These are phyloP conservation scores for Mallotus japonicus DNA, from an alignment of 441 rosid genomes.

Conservation along the genomic window DNA sequence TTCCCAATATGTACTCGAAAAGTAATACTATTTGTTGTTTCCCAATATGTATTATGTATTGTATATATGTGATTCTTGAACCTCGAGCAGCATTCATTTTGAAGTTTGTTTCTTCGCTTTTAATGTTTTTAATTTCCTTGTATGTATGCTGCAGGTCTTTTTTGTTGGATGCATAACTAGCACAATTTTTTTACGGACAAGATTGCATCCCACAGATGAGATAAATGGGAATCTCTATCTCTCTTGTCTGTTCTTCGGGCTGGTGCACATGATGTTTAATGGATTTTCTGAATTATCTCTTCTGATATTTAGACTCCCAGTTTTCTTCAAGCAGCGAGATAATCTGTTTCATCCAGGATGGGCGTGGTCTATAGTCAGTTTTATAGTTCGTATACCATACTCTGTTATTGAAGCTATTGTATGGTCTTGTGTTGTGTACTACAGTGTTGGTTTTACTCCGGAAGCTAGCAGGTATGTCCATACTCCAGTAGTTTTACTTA, in stretches of 20 bases:
- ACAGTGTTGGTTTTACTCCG: slow-evolving; percentile 83
- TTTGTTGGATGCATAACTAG: slow-evolving; percentile 82
- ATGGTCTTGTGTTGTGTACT: slow-evolving; percentile 85
- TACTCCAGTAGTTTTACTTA: not conserved
- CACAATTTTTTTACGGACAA: slow-evolving; percentile 72
- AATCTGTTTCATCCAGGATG: slow-evolving; percentile 92
- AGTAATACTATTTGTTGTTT: too few relatives aligned
- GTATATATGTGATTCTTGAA: not conserved
- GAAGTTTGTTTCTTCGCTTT: not conserved
- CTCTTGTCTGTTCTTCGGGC: slow-evolving; percentile 77
- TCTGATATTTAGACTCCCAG: slow-evolving; percentile 81
- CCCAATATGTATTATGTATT: not conserved
- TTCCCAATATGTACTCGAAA: not conserved
- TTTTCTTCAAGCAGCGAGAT: slow-evolving; percentile 89
- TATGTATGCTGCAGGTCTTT: slow-evolving; percentile 51
- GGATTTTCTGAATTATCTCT: slow-evolving; percentile 83
- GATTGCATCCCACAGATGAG: slow-evolving; percentile 79
- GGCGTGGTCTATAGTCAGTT: slow-evolving; percentile 82
- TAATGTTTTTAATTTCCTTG: slow-evolving; percentile 12
- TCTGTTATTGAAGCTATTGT: slow-evolving; percentile 78
- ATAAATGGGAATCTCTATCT: slow-evolving; percentile 65
- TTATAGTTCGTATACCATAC: slow-evolving; percentile 82
- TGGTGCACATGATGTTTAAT: slow-evolving; percentile 90
- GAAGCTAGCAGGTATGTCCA: slow-evolving; percentile 52
- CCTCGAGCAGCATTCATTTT: slow-evolving; percentile 3